These are phyloP conservation scores for Heritiera fomes DNA, from an alignment of 345 rosid species.

Conservation along the genomic window DNA sequence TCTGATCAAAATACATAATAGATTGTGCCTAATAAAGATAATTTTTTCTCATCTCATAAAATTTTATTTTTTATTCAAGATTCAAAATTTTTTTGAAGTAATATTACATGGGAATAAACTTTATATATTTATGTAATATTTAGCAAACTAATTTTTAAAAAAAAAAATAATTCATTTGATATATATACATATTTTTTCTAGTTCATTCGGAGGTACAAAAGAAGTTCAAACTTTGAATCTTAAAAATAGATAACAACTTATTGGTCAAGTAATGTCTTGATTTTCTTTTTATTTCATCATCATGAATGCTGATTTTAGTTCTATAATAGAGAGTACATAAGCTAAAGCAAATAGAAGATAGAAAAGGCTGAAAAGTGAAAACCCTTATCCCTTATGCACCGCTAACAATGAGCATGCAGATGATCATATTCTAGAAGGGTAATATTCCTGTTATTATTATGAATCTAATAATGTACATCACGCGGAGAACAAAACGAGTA, in stretches of 20 bases:
- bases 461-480: slow-evolving; percentile 35
- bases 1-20: no score
- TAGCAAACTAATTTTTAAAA: not conserved
- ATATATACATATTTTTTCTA: not conserved
- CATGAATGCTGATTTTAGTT: not conserved
- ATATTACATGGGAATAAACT: not conserved
- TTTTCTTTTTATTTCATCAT: not conserved
- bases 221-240: no score
- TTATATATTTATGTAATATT: not conserved
- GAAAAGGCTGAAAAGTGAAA: not conserved
- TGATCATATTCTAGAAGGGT: slow-evolving; percentile 16
- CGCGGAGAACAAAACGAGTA: slow-evolving; percentile 20
- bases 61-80: no score
- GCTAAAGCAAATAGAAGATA: not conserved
- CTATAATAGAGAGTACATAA: not conserved
- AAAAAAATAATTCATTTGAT: not conserved
- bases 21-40: no score
- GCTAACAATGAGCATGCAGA: slow-evolving; percentile 5
- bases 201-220: no score
- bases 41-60: no score
- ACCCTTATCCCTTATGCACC: slow-evolving; percentile 6
- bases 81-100: not conserved
- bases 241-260: no score
- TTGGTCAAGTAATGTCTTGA: not conserved
- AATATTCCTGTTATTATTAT: slow-evolving; percentile 14